Evolutionary conservation across 352 stramenopile species (phyloP), one percentile per base, ranked within the genome.

Genomic region (Globisporangium cederbergense): DNA sequence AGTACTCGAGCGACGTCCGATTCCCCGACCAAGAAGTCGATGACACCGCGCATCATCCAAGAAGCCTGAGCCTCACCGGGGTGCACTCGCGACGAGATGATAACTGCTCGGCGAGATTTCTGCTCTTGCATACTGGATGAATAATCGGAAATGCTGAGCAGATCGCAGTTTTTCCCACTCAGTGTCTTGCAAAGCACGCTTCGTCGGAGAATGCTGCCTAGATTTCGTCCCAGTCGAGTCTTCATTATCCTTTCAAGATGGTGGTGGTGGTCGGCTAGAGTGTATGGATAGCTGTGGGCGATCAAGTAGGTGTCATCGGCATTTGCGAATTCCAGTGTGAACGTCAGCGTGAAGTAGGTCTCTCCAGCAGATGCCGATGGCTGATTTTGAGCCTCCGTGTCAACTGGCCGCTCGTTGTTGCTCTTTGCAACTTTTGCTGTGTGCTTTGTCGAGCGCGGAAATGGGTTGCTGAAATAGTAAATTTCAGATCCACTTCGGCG

Each of bases 201-300:
- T n/a, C 74, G 76, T 4, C 74, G 77, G 22, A 95, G 58, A 3
- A 89, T 76, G 4, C 65, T 51, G 5, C 54, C 49, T 1, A 46
- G 46, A 9, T 62, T 56, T 3, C 46, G 34, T 11, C 62, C 47
- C 2, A 65, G 63, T 11, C 38, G 42, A 4, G 65, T 60, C 4
- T 6, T n/a, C 4, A 76, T 49, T 60, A 90, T 65, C 4, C 47
- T 67, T 36, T 79, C 60, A 6, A 97, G 52, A 60, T 97, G 84
- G 3, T 67, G 63, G 51, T 75, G 69, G 53, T 96, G 83, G 66
- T 98, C 94, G 14, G 71, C 81, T 36, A 95, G 70, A 0, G 94
- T 98, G 73, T 98, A 98, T 11, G 95, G 95, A 52, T 94, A 96
- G 62, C 83, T 96, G 69, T 98, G 94, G 0, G 94, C 92, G 32